These are phyloP conservation scores for Millerozyma miso DNA, from an alignment of 805 yeast genomes.

Conservation along the genomic window DNA sequence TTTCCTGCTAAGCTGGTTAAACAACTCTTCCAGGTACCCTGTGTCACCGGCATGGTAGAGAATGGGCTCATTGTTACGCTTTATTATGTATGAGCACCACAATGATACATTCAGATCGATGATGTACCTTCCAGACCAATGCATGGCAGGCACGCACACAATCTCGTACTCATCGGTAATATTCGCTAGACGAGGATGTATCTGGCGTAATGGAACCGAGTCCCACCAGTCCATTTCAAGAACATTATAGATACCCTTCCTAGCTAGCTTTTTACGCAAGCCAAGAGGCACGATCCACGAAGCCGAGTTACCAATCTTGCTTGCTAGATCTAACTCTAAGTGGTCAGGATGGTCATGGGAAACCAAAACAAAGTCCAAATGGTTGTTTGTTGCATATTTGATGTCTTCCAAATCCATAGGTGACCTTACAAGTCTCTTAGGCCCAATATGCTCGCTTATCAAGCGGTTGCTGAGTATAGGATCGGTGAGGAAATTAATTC, in stretches of 20 bases:
- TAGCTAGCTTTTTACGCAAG: conserved; percentile 52
- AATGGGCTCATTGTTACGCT: conserved; percentile 63
- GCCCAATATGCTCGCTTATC: conserved; percentile 65
- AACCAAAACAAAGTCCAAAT: conserved; percentile 66
- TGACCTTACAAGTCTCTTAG: conserved; percentile 74
- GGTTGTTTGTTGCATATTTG: conserved; percentile 45
- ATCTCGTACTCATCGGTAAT: conserved; percentile 59
- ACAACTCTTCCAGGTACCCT: conserved; percentile 77
- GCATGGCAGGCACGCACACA: conserved; percentile 92
- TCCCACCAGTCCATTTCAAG: conserved; percentile 96
- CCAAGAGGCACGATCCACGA: conserved; percentile 91
- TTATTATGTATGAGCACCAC: conserved; percentile 84
- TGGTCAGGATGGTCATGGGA: conserved; percentile 97
- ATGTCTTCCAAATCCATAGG: conserved; percentile 65
- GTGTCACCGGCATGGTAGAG: conserved; percentile 94
- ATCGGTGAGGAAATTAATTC: conserved; percentile 77
- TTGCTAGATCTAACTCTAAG: conserved; percentile 61
- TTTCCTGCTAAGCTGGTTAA: conserved; percentile 56
- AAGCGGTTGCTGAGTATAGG: conserved; percentile 72
- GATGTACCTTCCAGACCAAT: conserved; percentile 90
- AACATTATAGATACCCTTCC: conserved; percentile 56
- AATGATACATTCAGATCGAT: conserved; percentile 74
- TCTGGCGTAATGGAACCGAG: conserved; percentile 28
- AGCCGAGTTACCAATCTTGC: conserved; percentile 48
- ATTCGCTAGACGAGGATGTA: conserved; percentile 31